phyloP scores from a whole-genome alignment of 129 eudicot species.

The Artemisia tridentata region DNA sequence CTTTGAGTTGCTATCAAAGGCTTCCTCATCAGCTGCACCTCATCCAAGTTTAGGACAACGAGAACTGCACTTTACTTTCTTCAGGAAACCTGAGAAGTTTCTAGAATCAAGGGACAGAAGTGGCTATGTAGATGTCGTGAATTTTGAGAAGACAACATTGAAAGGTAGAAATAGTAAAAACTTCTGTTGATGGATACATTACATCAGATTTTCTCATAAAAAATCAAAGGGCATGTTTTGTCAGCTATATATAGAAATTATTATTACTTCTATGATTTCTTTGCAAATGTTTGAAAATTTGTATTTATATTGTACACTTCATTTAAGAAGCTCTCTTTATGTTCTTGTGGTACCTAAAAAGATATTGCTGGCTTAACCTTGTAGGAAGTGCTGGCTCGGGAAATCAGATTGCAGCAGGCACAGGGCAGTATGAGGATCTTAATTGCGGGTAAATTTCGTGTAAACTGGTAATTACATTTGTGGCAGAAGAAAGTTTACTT shows the following conservation, averaged over 20 bases:
- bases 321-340: background rate
- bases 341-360: background rate
- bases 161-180: conserved; percentile 43
- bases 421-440: conserved; percentile 66
- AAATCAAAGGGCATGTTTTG: conserved; percentile 2
- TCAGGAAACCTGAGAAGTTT: conserved; percentile 71
- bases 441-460: conserved; percentile 65
- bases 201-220: background rate
- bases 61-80: conserved; percentile 87
- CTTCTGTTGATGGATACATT: conserved; percentile 4
- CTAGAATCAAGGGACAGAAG: conserved; percentile 50
- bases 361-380: conserved; percentile 5
- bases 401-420: conserved; percentile 72
- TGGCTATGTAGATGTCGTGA: conserved; percentile 68
- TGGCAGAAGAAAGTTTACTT: background rate
- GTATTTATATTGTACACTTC: background rate
- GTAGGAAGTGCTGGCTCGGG: conserved; percentile 52
- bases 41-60: conserved; percentile 55
- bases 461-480: no score
- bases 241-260: background rate
- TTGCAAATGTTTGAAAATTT: background rate
- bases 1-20: conserved; percentile 82
- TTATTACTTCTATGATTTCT: background rate
- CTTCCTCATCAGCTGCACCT: conserved; percentile 46
- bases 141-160: conserved; percentile 78